Evolutionary conservation across 345 rosid genomes (phyloP).

Genomic region (Moricandia arvensis): DNA sequence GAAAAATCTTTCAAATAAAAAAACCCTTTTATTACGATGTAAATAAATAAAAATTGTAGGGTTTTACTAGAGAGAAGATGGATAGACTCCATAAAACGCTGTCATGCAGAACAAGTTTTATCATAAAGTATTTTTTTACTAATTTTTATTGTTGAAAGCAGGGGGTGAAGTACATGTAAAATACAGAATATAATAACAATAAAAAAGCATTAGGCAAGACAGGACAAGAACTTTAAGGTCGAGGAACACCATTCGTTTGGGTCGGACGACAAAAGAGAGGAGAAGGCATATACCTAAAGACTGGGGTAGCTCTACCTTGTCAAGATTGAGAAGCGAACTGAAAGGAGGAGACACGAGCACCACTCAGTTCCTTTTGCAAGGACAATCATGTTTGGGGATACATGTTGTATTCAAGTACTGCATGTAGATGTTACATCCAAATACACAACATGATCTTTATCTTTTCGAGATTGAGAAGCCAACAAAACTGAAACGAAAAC

Average conservation of each 20-base stretch:
- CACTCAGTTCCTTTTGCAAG: no score
- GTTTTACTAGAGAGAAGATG: neutral
- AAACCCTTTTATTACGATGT: neutral
- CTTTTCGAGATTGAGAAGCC: no score
- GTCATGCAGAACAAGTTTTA: conserved; percentile 4
- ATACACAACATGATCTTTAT: no score
- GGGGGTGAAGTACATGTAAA: neutral
- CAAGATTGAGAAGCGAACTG: neutral
- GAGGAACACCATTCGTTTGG: no score
- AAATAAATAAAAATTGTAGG: neutral
- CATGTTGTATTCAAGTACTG: no score
- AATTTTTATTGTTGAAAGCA: neutral
- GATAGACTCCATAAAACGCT: conserved; percentile 3
- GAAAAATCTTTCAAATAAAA: neutral
- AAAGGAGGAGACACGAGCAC: neutral
- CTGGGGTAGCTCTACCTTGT: neutral
- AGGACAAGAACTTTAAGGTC: neutral
- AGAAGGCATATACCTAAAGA: no score
- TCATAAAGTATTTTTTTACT: neutral
- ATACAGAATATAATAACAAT: no score
- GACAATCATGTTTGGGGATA: no score
- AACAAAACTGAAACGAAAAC: no score
- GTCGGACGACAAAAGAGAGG: no score
- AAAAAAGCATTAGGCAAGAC: neutral
- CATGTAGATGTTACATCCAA: no score